phyloP scores from a whole-genome alignment of 768 basidiomycete genomes.

The Bullera alba region DNA sequence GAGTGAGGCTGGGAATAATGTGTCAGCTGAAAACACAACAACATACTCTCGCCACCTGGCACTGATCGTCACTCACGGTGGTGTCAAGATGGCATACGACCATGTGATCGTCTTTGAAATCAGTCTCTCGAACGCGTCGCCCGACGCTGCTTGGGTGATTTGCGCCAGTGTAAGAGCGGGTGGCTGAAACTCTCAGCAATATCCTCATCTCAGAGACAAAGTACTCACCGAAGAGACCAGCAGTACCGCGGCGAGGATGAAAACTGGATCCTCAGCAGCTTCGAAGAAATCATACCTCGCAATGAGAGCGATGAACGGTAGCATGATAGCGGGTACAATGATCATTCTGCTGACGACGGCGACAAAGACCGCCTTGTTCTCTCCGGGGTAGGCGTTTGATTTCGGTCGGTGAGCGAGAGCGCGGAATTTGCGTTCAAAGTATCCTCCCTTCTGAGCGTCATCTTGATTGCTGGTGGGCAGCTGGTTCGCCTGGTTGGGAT shows the following conservation, averaged over 20 bases:
- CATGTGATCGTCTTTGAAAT: conserved; percentile 88
- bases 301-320: conserved; percentile 66
- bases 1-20: conserved; percentile 52
- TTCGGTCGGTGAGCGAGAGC: conserved; percentile 2
- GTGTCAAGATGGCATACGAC: conserved; percentile 82
- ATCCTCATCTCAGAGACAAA: not conserved
- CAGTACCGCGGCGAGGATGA: conserved; percentile 75
- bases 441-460: conserved; percentile 19
- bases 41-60: conserved; percentile 1
- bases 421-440: conserved; percentile 23
- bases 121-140: conserved; percentile 83
- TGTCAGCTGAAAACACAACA: conserved; percentile 2
- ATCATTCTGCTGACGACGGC: conserved; percentile 81
- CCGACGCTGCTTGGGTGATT: conserved; percentile 77
- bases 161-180: conserved; percentile 70
- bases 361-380: conserved; percentile 75
- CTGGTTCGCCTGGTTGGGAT: conserved; percentile 4
- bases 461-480: conserved; percentile 5
- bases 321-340: conserved; percentile 66
- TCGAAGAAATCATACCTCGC: conserved; percentile 49
- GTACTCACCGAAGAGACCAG: conserved; percentile 57
- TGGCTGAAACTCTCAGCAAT: conserved; percentile 54
- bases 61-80: conserved; percentile 56
- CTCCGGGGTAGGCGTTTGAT: conserved; percentile 51
- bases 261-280: conserved; percentile 49